phyloP scores from a whole-genome alignment of 176 grass and related monocot genomes.

The Oropetium thomaeum region DNA sequence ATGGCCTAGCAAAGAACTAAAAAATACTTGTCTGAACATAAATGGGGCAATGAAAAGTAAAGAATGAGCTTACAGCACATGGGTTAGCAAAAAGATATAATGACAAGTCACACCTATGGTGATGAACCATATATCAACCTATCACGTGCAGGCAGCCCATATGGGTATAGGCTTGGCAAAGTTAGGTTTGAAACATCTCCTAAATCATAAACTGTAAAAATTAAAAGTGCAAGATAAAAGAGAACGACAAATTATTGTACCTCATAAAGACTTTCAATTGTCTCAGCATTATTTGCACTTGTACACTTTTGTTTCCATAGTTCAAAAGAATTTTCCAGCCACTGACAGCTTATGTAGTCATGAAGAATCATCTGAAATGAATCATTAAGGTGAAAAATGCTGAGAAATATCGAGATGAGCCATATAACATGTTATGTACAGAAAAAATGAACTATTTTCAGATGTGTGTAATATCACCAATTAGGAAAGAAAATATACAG shows the following conservation, averaged over 20 bases:
- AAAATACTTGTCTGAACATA: no score
- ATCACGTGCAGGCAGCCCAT: background rate
- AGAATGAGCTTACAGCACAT: background rate
- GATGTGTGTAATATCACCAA: background rate
- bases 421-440: background rate
- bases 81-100: background rate
- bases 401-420: constrained; percentile 6
- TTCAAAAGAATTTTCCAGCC: constrained; percentile 58
- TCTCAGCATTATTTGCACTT: constrained; percentile 50
- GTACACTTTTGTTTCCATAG: constrained; percentile 69
- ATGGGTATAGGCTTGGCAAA: background rate
- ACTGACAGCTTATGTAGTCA: constrained; percentile 55
- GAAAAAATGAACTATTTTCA: background rate
- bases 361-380: constrained; percentile 93
- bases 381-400: constrained; percentile 19
- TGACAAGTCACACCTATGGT: background rate
- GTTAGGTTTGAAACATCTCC: background rate
- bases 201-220: constrained; percentile 8
- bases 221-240: constrained; percentile 3
- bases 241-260: constrained; percentile 46
- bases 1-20: no score
- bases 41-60: background rate
- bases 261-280: constrained; percentile 77
- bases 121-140: background rate
- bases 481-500: no score